Base-by-base conservation (phyloP, 73 alveolate genomes). In the Uronychia setigera region DNA sequence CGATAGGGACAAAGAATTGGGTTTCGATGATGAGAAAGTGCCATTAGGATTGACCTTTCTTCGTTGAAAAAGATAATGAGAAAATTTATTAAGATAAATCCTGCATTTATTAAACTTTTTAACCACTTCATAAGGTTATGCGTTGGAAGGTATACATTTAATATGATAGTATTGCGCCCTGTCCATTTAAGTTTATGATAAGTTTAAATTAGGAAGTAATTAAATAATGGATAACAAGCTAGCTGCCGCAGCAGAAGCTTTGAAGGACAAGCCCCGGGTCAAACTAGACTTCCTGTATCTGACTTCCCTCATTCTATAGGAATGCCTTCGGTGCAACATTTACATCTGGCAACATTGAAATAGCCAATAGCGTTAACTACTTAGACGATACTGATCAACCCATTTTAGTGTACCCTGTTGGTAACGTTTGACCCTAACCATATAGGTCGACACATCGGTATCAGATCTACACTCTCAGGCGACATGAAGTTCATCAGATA, bases 271-370 rank as follows among this genome's bases (percentile, higher is more conserved):
- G 11, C 89, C 88, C 19, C 60, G 92, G 30, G 88, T 87, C 35
- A 87, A 87, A 33, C 80, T 87, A 5, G 93, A 87, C 80, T 87
- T 87, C 59, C 80, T 87, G 93, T 87, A 87, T 32, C 31, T 31
- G 9, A 33, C 26, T 0, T 26, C 46, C 13, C 57, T 25, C 14
- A 77, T 29, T 80, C 31, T 33, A 11, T 82, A 88, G 94, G 60
- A 88, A 88, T 76, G 87, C 94, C 26, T 88, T 83, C 81, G 95
- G 95, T 0, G 91, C 95, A n/a, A 60, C 74, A 28, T 89, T 84
- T 35, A 31, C 95, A 28, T 35, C 90, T 1, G 28, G 79, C 26
- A 79, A 29, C 30, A 81, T 35, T 29, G 89, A 89, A 32, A 85
- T 89, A 9, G 33, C 77, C n/a, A 79, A 83, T 46, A 26, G 86